These are phyloP conservation scores for Sphaerulina musiva DNA, from an alignment of 2,329 filamentous ascomycete species.

Conservation along the genomic window DNA sequence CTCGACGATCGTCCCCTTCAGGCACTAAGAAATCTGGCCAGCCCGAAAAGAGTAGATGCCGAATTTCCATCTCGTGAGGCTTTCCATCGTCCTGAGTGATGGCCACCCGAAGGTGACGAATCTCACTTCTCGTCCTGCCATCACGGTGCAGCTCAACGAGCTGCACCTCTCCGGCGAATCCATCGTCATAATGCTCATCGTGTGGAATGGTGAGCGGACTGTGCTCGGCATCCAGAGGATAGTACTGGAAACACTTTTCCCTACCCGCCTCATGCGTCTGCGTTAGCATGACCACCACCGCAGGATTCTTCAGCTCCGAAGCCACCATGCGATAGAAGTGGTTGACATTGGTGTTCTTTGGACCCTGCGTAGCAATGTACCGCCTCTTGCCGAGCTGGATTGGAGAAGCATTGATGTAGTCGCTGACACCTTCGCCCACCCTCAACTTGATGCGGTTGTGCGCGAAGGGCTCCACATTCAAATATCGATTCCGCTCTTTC, in stretches of 20 bases:
- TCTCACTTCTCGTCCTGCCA: slow-evolving; percentile 54
- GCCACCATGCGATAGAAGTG: slow-evolving; percentile 94
- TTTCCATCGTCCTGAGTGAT: slow-evolving; percentile 32
- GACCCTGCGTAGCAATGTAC: slow-evolving; percentile 88
- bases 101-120: slow-evolving; percentile 61
- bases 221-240: slow-evolving; percentile 38
- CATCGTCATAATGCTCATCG: slow-evolving; percentile 32
- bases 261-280: slow-evolving; percentile 70
- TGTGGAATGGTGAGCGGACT: slow-evolving; percentile 25
- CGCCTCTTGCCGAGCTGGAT: slow-evolving; percentile 43
- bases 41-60: slow-evolving; percentile 76
- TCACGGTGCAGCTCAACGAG: slow-evolving; percentile 53
- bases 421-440: slow-evolving; percentile 59
- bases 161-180: slow-evolving; percentile 60
- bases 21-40: slow-evolving; percentile 93
- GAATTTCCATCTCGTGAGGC: slow-evolving; percentile 58
- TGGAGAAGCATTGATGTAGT: slow-evolving; percentile 50
- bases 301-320: slow-evolving; percentile 51
- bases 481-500: slow-evolving; percentile 69
- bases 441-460: slow-evolving; percentile 75
- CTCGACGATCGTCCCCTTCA: slow-evolving; percentile 57
- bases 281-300: slow-evolving; percentile 90
- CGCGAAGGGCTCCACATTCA: slow-evolving; percentile 83
- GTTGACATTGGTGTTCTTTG: slow-evolving; percentile 65
- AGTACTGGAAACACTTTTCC: slow-evolving; percentile 88